These are phyloP conservation scores for Lecanosticta acicola DNA, from an alignment of 2,329 filamentous ascomycete species.

Conservation along the genomic window DNA sequence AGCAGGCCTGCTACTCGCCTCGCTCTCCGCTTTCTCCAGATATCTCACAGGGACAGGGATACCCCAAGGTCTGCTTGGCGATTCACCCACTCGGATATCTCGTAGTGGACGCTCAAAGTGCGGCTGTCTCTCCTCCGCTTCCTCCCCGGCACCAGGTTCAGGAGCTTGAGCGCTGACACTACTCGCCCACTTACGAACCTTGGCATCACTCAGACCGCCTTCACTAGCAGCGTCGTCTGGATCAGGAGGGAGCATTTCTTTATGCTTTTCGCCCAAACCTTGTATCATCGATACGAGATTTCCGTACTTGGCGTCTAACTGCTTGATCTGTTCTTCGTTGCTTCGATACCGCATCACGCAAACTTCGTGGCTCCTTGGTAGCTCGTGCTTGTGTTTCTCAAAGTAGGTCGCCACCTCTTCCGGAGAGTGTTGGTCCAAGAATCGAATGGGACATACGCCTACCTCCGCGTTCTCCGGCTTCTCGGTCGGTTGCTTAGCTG, in stretches of 20 bases:
- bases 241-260: slow-evolving; percentile 69
- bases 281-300: slow-evolving; percentile 92
- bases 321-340: slow-evolving; percentile 76
- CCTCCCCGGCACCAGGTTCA: slow-evolving; percentile 37
- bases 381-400: slow-evolving; percentile 89
- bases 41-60: slow-evolving; percentile 67
- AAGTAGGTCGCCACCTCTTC: slow-evolving; percentile 92
- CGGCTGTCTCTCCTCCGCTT: slow-evolving; percentile 54
- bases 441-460: slow-evolving; percentile 86
- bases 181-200: slow-evolving; percentile 82
- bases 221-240: slow-evolving; percentile 45
- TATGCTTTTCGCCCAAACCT: slow-evolving; percentile 78
- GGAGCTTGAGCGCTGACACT: slow-evolving; percentile 58
- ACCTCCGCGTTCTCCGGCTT: slow-evolving; percentile 25
- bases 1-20: slow-evolving; percentile 36
- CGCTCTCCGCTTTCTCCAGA: slow-evolving; percentile 35
- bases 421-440: slow-evolving; percentile 83
- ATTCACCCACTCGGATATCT: slow-evolving; percentile 89
- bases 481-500: slow-evolving; percentile 12
- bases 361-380: slow-evolving; percentile 87
- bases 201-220: slow-evolving; percentile 54
- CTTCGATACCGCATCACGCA: slow-evolving; percentile 86
- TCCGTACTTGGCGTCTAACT: slow-evolving; percentile 90
- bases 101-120: slow-evolving; percentile 81
- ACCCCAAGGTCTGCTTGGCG: slow-evolving; percentile 87